Base-by-base conservation (phyloP, 495 filamentous ascomycete species). In the Rusavskia elegans region DNA sequence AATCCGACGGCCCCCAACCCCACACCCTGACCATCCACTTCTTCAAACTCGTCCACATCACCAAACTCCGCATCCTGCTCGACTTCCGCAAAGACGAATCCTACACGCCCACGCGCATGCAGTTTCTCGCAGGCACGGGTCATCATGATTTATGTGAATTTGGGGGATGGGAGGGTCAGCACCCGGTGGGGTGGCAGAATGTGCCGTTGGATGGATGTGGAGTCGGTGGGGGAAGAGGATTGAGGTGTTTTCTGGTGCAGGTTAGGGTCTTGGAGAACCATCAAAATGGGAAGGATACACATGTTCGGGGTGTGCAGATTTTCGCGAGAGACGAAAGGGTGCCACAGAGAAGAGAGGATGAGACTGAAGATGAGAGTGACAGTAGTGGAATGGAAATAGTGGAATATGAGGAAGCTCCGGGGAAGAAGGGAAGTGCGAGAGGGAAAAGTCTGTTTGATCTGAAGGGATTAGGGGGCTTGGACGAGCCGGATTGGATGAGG, bases 241-340 rank as follows among this genome's bases (percentile, higher is more conserved):
- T 96, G 29, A 78, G 86, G 55, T 86, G 83, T 36, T 93, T 84
- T 69, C 77, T 97, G 42, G 72, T 96, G 13, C 88, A 95, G 64
- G 80, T 97, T 49, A 77, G 79, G 48, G 76, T 98, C 56, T 75
- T 87, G 52, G 93, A 95, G 69, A 98, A 98, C 59, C 92, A 98
- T 67, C 92, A 98, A 71, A 98, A 98, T 65, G 92, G 92, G 51
- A 98, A 98, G 63, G 92, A 98, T 64, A 98, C 92, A 3, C 92
- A 98, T 74, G 80, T 98, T 39, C 81, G 92, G 37, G 90, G 87
- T 0, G 74, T 98, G 63, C 89, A 96, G 73, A 79, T 98, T 25
- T 98, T 87, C 63, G 85, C 86, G 5, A 67, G 74, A 40, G 89
- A 96, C 56, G 74, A 78, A 49, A 57, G 16, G 50, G 41, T 16